Conservation (phyloP, 768 basidiomycete genomes). For the Naganishia onofrii region DNA sequence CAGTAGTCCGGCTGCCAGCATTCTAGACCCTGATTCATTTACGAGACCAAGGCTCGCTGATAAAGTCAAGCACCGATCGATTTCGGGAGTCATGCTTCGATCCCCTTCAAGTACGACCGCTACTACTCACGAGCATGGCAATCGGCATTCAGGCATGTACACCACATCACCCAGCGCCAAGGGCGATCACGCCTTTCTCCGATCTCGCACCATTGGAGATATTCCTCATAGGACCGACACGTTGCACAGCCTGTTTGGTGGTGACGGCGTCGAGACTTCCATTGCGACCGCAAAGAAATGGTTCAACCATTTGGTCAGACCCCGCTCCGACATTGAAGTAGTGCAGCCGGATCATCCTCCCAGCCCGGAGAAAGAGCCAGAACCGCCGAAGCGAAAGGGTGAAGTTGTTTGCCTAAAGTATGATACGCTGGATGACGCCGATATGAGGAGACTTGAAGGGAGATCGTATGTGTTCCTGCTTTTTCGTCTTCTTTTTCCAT, state of each 20-base stretch:
- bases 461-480: constrained; percentile 39
- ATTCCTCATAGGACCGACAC: constrained; percentile 9
- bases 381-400: constrained; percentile 37
- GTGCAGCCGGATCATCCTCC: background rate
- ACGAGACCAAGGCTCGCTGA: background rate
- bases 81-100: constrained; percentile 2
- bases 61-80: constrained; percentile 10
- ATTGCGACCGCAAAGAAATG: constrained; percentile 25
- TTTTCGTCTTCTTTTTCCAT: background rate
- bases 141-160: background rate
- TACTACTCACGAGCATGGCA: constrained; percentile 6
- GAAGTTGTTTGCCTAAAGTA: constrained; percentile 51
- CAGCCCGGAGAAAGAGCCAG: background rate
- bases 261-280: constrained; percentile 23
- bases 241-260: constrained; percentile 9
- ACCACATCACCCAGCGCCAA: background rate
- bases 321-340: constrained; percentile 28
- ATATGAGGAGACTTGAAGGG: constrained; percentile 49
- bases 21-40: background rate
- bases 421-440: constrained; percentile 51
- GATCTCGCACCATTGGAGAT: constrained; percentile 6
- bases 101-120: constrained; percentile 9
- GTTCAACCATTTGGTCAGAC: constrained; percentile 41
- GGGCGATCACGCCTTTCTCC: constrained; percentile 4
- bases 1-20: constrained; percentile 14